These are phyloP conservation scores for Cystobasidium ongulense DNA, from an alignment of 768 basidiomycete species.

Conservation along the genomic window DNA sequence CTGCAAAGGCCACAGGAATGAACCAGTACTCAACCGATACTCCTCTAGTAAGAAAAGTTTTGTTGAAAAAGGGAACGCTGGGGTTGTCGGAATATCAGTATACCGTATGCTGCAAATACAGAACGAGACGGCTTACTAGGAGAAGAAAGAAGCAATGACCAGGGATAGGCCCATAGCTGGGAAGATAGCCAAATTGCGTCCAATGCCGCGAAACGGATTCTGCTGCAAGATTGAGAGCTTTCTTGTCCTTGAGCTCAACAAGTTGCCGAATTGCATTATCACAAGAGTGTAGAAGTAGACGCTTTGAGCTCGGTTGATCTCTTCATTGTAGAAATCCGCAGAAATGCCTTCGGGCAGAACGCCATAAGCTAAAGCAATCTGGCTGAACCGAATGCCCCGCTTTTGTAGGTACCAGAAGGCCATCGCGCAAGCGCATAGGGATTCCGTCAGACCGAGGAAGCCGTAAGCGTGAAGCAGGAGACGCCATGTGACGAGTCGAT, in stretches of 20 bases:
- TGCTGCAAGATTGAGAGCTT: constrained; percentile 55
- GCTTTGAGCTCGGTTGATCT: constrained; percentile 49
- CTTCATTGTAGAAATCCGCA: constrained; percentile 44
- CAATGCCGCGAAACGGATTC: constrained; percentile 46
- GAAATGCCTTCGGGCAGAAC: constrained; percentile 35
- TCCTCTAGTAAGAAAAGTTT: constrained; percentile 52
- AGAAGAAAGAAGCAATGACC: constrained; percentile 49
- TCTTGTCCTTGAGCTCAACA: constrained; percentile 55
- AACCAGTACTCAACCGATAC: constrained; percentile 52
- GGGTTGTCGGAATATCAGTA: constrained; percentile 38
- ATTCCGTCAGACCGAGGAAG: constrained; percentile 53
- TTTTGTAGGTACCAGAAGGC: constrained; percentile 28
- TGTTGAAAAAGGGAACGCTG: constrained; percentile 45
- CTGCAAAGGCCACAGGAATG: constrained; percentile 52
- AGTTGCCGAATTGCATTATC: constrained; percentile 54
- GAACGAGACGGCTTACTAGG: neutral
- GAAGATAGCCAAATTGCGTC: constrained; percentile 50
- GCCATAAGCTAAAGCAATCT: constrained; percentile 51
- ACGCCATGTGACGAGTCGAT: constrained; percentile 54
- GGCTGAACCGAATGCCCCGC: constrained; percentile 51
- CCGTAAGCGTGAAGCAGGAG: constrained; percentile 56
- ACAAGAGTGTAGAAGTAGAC: constrained; percentile 53
- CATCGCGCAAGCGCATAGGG: constrained; percentile 50
- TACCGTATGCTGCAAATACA: constrained; percentile 45
- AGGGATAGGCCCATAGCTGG: constrained; percentile 51